phyloP scores from a whole-genome alignment of 441 rosid genomes.

The Bocquillonia castaneifolia region DNA sequence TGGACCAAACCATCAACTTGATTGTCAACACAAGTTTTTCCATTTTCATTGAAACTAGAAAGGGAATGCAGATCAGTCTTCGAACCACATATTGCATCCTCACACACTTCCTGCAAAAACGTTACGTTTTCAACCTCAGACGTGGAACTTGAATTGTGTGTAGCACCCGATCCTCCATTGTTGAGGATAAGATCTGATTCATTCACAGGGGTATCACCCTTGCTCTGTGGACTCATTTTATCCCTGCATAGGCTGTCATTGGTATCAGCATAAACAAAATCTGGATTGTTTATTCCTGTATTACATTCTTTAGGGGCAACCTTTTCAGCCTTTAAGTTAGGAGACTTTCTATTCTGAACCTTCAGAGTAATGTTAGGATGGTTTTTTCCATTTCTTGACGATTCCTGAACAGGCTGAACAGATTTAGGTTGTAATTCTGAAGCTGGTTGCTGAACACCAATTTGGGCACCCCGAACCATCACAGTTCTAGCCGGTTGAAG shows the following conservation, averaged over 20 bases:
- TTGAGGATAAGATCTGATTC: conserved; percentile 10
- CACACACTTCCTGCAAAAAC: conserved; percentile 18
- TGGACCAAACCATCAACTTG: conserved; percentile 20
- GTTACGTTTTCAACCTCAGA: conserved; percentile 20
- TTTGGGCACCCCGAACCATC: conserved; percentile 29
- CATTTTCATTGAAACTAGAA: conserved; percentile 18
- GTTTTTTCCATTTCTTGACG: conserved; percentile 40
- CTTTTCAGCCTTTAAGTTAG: conserved; percentile 32
- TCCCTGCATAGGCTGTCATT: conserved; percentile 11
- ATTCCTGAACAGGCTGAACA: conserved; percentile 32
- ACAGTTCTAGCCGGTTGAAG: conserved; percentile 41
- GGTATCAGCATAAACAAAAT: conserved; percentile 23
- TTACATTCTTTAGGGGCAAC: conserved; percentile 23
- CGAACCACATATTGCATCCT: conserved; percentile 12
- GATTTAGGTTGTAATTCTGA: conserved; percentile 29
- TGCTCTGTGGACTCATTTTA: conserved; percentile 15
- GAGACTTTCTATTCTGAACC: conserved; percentile 38
- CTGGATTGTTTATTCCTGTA: conserved; percentile 11
- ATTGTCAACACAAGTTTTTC: conserved; percentile 17
- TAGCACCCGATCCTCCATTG: conserved; percentile 12
- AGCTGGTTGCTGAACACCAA: conserved; percentile 33
- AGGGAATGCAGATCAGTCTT: conserved; percentile 12
- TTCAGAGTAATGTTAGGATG: conserved; percentile 35
- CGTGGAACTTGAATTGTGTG: conserved; percentile 10
- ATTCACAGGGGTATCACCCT: conserved; percentile 14